Base-by-base conservation (phyloP, 805 yeast genomes). In the Candida ovalis region DNA sequence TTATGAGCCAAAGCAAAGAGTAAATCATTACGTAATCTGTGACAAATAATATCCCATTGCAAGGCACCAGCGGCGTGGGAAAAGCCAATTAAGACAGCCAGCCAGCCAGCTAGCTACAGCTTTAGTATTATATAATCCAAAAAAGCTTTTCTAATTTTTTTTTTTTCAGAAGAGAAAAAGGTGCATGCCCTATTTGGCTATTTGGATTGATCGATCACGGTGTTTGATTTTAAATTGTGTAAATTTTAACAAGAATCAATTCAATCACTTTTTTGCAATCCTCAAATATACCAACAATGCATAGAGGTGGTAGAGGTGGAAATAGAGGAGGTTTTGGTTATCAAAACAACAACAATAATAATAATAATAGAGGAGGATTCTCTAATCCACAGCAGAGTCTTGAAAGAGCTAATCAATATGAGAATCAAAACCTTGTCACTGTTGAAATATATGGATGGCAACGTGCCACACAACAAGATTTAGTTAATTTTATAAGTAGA, bases 391-490 rank as follows among this genome's bases (percentile, higher is more conserved):
- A 57, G 25, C 51, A 52, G 1, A 51, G 40, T 12, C 21, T 55
- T 9, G 52, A 55, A 17, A 50, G 57, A 42, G 63, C 62, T 1
- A 58, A 58, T 32, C 57, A 59, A 27, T 49, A 40, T 40, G 46
- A 40, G 5, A 48, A 47, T 21, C 67, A 64, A 44, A 73, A 70
- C 43, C 49, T 51, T 30, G 71, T 79, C 4, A 71, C 76, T 3
- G 75, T 89, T 10, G 88, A 86, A 53, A 74, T 89, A 10, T 69
- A 74, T 35, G 88, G 90, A 40, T 90, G 97, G 97, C 82, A 85
- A 50, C 87, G 88, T 51, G 95, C 90, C 1, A 64, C 85, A 1
- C 73, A 75, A 50, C 81, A 76, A 18, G 96, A 89, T 50, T 72
- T 89, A 49, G 72, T 86, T 9, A 71, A 74, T 35, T 91, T 90